Base-by-base conservation (phyloP, 371 early-diverging fungal genomes). In the Mortierella polycephala region DNA sequence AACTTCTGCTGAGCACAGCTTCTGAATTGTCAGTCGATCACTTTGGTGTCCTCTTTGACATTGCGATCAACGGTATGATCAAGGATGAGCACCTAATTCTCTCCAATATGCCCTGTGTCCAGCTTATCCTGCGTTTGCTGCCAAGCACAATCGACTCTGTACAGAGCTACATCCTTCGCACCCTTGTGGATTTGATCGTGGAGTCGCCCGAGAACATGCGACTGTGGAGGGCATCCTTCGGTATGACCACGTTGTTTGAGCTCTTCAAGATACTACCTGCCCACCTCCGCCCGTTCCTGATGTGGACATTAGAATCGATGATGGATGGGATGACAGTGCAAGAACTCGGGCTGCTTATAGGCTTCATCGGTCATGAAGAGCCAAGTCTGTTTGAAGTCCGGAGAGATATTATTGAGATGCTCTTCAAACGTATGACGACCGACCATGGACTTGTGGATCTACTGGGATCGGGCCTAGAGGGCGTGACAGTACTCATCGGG, bases 291-390 rank as follows among this genome's bases (percentile, higher is more conserved):
- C 83, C 75, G 0, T 83, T 83, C 59, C 57, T 74, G 59, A 74
- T 83, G 82, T 77, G 82, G 71, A 71, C 73, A 11, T 45, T 83
- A n/a, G 83, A 83, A 42, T 66, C 74, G 5, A 83, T 83, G 83
- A 71, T 83, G 72, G 76, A 73, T 23, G 83, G 82, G 11, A 69
- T 81, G 68, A 66, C 74, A 11, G 68, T 75, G 13, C 79, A 81
- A 41, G 83, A 83, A 23, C 63, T 83, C 41, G 79, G 74, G 1
- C 40, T 71, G 20, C 53, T 83, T 40, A 71, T 83, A 13, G 68
- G 79, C 14, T 83, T 81, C 52, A 68, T 81, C 18, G 76, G 73
- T 10, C 74, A 83, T 41, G 83, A 75, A 20, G 81, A 83, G 10
- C 52, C 60, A 0, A 60, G 68, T n/a, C 62, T 75, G 2, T 70